Evolutionary conservation across 768 basidiomycete genomes (phyloP).

Genomic region (Agaricus subrufescens): DNA sequence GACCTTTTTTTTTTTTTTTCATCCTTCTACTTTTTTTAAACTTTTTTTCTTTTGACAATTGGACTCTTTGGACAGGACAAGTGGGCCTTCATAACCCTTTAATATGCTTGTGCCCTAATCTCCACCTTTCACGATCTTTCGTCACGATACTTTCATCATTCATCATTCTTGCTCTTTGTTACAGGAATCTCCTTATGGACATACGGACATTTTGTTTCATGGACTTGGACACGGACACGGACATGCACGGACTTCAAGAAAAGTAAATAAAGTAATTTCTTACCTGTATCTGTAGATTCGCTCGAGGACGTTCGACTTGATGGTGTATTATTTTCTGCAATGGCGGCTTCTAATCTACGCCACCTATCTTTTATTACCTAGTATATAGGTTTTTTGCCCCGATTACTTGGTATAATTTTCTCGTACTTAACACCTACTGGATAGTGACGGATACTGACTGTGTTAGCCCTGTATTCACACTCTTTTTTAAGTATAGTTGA

Average conservation of each 20-base stretch:
- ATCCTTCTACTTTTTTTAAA: too few species aligned
- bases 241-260: slow-evolving; percentile 5
- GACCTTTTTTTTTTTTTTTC: background rate
- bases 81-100: background rate
- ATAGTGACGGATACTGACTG: slow-evolving; percentile 7
- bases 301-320: slow-evolving; percentile 9
- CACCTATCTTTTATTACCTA: background rate
- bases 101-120: slow-evolving; percentile 1
- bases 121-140: slow-evolving; percentile 5
- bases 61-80: slow-evolving; percentile 9
- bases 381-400: background rate
- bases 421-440: slow-evolving; percentile 6
- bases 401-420: slow-evolving; percentile 1
- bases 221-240: slow-evolving; percentile 6
- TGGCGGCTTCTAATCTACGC: background rate
- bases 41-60: background rate
- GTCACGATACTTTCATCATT: slow-evolving; percentile 1
- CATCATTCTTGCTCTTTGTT: slow-evolving; percentile 3
- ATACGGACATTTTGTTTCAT: background rate
- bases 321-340: slow-evolving; percentile 10
- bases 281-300: slow-evolving; percentile 10
- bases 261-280: slow-evolving; percentile 11
- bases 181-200: slow-evolving; percentile 1
- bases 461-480: background rate
- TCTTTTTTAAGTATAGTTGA: background rate